phyloP scores from a whole-genome alignment of 108 stramenopile genomes.

The Cyclotella atomus region DNA sequence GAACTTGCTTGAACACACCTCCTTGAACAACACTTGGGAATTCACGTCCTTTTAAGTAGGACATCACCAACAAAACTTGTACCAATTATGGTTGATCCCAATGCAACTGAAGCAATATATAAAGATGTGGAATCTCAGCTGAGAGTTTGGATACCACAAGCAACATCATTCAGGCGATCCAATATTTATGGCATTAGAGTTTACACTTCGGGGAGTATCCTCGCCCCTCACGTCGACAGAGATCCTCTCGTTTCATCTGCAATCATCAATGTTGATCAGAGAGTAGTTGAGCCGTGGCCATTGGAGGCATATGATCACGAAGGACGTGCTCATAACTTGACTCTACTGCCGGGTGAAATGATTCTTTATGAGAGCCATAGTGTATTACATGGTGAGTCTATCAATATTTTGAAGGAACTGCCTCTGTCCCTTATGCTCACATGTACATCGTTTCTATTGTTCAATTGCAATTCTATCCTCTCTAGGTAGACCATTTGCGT shows the following conservation, averaged over 20 bases:
- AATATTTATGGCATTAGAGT: slow-evolving; percentile 85
- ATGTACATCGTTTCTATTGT: neutral
- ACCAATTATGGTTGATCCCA: neutral
- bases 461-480: neutral
- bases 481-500: slow-evolving; percentile 79
- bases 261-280: slow-evolving; percentile 88
- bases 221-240: slow-evolving; percentile 89
- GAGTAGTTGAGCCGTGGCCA: slow-evolving; percentile 89
- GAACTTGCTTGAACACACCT: no score
- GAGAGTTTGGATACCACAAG: slow-evolving; percentile 63
- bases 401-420: neutral
- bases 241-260: slow-evolving; percentile 83
- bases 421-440: neutral
- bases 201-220: slow-evolving; percentile 66
- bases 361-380: slow-evolving; percentile 87
- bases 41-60: no score
- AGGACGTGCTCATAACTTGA: slow-evolving; percentile 87
- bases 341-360: slow-evolving; percentile 92
- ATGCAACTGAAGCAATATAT: slow-evolving; percentile 33
- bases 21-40: no score
- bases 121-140: slow-evolving; percentile 34
- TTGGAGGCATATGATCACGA: slow-evolving; percentile 88
- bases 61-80: slow-evolving; percentile 23
- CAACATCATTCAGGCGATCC: slow-evolving; percentile 28
- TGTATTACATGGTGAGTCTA: slow-evolving; percentile 68